Conservation (phyloP, 2,329 filamentous ascomycete genomes). For the Colletotrichum simmondsii region DNA sequence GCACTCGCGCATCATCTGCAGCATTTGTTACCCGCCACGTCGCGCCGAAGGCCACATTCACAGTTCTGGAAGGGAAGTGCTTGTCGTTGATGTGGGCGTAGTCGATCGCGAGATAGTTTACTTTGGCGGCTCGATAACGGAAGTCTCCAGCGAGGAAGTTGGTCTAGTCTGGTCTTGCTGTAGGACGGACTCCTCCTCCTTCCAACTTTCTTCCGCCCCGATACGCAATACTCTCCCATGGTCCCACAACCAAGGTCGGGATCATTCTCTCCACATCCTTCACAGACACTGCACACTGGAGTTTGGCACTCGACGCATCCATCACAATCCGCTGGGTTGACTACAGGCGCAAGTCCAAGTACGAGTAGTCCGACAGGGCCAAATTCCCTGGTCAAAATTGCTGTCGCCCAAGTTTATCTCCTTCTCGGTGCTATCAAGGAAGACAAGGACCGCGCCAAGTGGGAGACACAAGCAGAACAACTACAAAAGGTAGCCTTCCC, state of each 20-base stretch:
- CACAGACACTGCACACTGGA: conserved; percentile 67
- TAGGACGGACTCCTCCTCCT: conserved; percentile 30
- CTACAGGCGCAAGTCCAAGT: conserved; percentile 70
- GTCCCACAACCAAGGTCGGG: conserved; percentile 70
- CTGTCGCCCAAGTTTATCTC: conserved; percentile 94
- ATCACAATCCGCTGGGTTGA: conserved; percentile 66
- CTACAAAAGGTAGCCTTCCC: conserved; percentile 80
- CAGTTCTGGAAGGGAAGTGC: not conserved
- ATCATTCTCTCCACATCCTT: conserved; percentile 73
- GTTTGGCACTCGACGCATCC: conserved; percentile 66
- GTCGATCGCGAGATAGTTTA: conserved; percentile 7
- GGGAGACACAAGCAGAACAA: conserved; percentile 90
- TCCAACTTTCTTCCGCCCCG: not conserved
- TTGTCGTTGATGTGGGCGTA: conserved; percentile 14
- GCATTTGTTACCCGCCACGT: not conserved
- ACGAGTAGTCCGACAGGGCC: conserved; percentile 71
- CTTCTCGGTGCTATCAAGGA: conserved; percentile 95
- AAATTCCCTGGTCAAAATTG: conserved; percentile 86
- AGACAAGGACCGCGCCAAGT: conserved; percentile 90
- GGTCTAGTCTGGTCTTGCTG: conserved; percentile 21
- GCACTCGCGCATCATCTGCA: not conserved
- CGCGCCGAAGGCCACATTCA: not conserved
- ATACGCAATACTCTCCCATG: conserved; percentile 52
- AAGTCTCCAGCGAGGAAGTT: conserved; percentile 20
- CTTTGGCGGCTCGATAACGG: conserved; percentile 15